These are phyloP conservation scores for Aspergillus texensis DNA, from an alignment of 2,329 filamentous ascomycete species.

Conservation along the genomic window DNA sequence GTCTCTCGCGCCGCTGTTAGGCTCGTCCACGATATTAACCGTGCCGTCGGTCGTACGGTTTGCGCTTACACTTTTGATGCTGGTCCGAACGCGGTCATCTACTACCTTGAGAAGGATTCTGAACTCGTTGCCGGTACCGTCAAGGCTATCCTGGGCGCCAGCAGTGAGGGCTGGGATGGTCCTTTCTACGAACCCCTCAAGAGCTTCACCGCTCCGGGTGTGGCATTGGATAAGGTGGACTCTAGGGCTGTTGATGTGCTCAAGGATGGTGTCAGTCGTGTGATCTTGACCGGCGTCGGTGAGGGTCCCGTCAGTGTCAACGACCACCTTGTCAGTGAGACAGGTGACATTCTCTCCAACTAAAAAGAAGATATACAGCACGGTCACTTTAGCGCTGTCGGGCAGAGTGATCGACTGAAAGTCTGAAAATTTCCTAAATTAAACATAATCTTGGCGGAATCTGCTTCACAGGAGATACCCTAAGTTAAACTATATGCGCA, in stretches of 20 bases:
- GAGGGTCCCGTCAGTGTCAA: slow-evolving; percentile 83
- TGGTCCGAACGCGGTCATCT: slow-evolving; percentile 94
- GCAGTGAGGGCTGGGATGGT: slow-evolving; percentile 59
- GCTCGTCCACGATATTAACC: slow-evolving; percentile 87
- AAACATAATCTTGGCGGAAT: neutral
- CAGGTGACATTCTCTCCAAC: slow-evolving; percentile 54
- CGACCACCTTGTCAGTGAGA: slow-evolving; percentile 72
- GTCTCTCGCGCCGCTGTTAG: slow-evolving; percentile 83
- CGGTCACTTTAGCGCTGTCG: neutral
- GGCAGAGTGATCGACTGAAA: neutral
- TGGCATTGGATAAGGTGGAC: slow-evolving; percentile 64
- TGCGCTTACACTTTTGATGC: slow-evolving; percentile 98
- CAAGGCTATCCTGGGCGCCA: slow-evolving; percentile 70
- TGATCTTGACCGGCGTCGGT: slow-evolving; percentile 90
- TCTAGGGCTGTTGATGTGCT: slow-evolving; percentile 62
- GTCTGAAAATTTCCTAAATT: neutral
- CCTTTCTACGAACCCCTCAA: slow-evolving; percentile 58
- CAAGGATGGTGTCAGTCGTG: slow-evolving; percentile 77
- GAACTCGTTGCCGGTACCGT: slow-evolving; percentile 75
- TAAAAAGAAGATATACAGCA: slow-evolving; percentile 1
- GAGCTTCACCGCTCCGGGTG: slow-evolving; percentile 49
- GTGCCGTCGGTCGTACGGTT: slow-evolving; percentile 72
- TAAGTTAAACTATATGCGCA: neutral
- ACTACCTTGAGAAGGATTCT: slow-evolving; percentile 83
- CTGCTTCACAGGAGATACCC: neutral